Evolutionary conservation across 306 rosid genomes (phyloP), one percentile per base, ranked within the genome.

Genomic region (Prosopis cineraria): DNA sequence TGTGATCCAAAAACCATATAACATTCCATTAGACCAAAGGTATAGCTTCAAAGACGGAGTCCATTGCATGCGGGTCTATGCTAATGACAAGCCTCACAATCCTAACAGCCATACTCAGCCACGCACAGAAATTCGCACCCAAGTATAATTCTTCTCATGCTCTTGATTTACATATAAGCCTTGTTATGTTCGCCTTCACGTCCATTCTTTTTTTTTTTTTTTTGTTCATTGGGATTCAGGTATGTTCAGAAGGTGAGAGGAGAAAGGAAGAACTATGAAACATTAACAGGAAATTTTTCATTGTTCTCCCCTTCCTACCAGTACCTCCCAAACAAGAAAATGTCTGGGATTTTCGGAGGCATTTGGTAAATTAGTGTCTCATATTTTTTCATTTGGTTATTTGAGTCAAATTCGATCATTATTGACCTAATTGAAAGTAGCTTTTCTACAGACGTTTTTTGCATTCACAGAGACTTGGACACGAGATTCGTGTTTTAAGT

Each of bases 51-150:
- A 24, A 19, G 41, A 87, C 30, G 89, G 89, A 16, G 78, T 87
- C 41, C 78, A 76, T 56, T 22, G 62, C 22, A 29, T 87, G 6
- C 84, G 88, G 87, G 88, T 87, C 60, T 85, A 85, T 74, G 84
- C 87, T n/a, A 67, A 87, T 73, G 91, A 87, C 80, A 80, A 80
- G 82, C 87, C 91, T 9, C 83, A 70, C 29, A 13, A 76, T 29
- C 80, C 84, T 13, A 25, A 0, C 7, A 85, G 85, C 62, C 73
- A 7, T 20, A 87, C 91, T 25, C 85, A 78, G 62, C 91, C 91
- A 3, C 85, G 84, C 20, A 82, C 91, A 1, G 85, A 87, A 74
- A 81, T 87, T 73, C 85, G 84, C 17, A 82, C 84, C 0, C 24
- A 16, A 52, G 88, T 81, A 76, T 14, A 60, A 16, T 33, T 66